Evolutionary conservation across 2,329 filamentous ascomycete genomes (phyloP).

Genomic region (Fusarium xyrophilum): DNA sequence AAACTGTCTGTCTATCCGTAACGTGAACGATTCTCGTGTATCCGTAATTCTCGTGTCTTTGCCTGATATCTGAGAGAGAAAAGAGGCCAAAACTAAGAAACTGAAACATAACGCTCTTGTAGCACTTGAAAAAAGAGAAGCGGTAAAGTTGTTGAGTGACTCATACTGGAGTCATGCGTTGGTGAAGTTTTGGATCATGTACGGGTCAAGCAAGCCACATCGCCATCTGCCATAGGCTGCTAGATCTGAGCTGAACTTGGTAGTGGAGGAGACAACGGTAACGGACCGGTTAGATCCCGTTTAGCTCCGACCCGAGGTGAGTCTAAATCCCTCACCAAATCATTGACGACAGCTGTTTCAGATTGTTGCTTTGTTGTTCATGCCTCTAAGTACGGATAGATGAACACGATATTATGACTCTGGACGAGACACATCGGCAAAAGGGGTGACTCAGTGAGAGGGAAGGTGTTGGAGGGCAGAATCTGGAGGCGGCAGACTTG

Average conservation of each 20-base stretch:
- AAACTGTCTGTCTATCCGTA: conserved; percentile 16
- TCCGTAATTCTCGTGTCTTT: neutral
- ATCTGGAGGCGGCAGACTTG: neutral
- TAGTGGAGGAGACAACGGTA: neutral
- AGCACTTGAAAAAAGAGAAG: neutral
- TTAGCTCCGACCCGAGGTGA: conserved; percentile 2
- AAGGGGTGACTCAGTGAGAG: neutral
- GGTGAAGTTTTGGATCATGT: conserved; percentile 14
- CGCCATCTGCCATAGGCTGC: conserved; percentile 16
- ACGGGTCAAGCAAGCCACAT: conserved; percentile 22
- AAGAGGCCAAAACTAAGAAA: neutral
- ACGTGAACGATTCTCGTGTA: neutral
- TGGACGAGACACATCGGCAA: neutral
- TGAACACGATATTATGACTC: neutral
- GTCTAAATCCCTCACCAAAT: conserved; percentile 1
- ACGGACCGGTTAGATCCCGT: neutral
- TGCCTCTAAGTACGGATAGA: neutral
- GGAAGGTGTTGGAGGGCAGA: neutral
- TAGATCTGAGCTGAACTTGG: neutral
- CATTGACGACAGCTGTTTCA: neutral
- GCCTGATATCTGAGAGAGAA: conserved; percentile 2
- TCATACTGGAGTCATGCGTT: conserved; percentile 18
- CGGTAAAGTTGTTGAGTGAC: conserved; percentile 6
- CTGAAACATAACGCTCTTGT: conserved; percentile 2
- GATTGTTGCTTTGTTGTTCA: neutral